phyloP scores from a whole-genome alignment of 83 land plant genomes.

The Diphasiastrum complanatum region DNA sequence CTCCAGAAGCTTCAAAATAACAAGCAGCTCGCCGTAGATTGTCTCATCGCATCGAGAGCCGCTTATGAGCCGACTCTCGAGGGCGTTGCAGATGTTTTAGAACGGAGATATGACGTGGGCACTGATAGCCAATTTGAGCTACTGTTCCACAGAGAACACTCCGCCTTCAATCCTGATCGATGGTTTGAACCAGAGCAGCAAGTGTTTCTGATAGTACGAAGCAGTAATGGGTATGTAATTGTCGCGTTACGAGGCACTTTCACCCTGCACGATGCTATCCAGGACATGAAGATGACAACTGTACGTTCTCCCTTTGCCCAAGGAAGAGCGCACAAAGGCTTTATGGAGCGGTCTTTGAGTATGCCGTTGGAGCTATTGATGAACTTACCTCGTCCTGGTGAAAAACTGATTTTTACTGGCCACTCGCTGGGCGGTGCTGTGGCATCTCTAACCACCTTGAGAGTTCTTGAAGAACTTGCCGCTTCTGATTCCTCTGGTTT shows the following conservation, averaged over 20 bases:
- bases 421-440: constrained; percentile 18
- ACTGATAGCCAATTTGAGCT: no score
- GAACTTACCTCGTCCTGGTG: constrained; percentile 3
- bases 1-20: no score
- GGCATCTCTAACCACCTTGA: constrained; percentile 2
- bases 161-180: no score
- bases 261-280: background rate
- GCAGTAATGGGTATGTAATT: background rate
- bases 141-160: no score
- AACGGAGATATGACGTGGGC: no score
- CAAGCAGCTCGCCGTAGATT: no score
- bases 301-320: background rate
- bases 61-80: no score
- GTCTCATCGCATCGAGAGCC: no score
- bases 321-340: constrained; percentile 4
- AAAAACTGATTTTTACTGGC: constrained; percentile 4
- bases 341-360: constrained; percentile 7
- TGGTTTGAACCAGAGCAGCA: no score
- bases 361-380: constrained; percentile 4
- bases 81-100: no score
- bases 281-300: constrained; percentile 1
- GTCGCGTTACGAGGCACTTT: constrained; percentile 11
- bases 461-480: constrained; percentile 7
- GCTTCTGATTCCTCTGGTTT: no score
- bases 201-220: no score